Evolutionary conservation across 306 rosid genomes (phyloP), one percentile per base, ranked within the genome.

Genomic region (Vicia sativa): DNA sequence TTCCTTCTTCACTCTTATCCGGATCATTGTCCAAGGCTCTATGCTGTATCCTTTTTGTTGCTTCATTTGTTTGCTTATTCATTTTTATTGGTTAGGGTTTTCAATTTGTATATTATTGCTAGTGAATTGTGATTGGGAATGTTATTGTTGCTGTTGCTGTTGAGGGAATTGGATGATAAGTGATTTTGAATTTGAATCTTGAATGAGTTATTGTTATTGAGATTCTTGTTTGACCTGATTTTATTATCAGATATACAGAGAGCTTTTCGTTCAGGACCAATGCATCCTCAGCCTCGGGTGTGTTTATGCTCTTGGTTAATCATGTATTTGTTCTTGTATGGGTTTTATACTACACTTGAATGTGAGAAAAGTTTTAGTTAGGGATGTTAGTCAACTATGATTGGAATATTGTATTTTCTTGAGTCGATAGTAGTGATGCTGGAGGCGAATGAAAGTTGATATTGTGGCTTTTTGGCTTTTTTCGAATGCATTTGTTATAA

Each of bases 1-100:
- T 74, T 63, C 76, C 89, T 3, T 76, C 98, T 74, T 87, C 98
- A 2, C 74, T 93, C 48, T 77, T 93, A 0, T 92, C 98, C 0
- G 96, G 98, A 14, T 83, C 98, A 3, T 77, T 93, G 78, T 90
- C 97, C 57, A 90, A 84, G 96, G 96, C 96, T 21, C 90, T 93
- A 37, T 93, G 98, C 71, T 90, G 98, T 92, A 92, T 92, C 96
- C 96, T 80, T 10, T 42, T 68, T 15, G 15, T 63, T 11, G 56
- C 15, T 9, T n/a, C n/a, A 21, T 21, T 21, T 21, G 1, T 21
- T 21, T 7, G 13, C 49, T 66, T 0, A 12, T 78, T 61, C 14
- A n/a, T 23, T 34, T 71, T 59, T 65, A 1, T 35, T 1, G 10
- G 38, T 55, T 56, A 28, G 42, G 70, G 61, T 13, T 63, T 72